These are phyloP conservation scores for Saccharomycopsis vini DNA, from an alignment of 805 yeast species.

Conservation along the genomic window DNA sequence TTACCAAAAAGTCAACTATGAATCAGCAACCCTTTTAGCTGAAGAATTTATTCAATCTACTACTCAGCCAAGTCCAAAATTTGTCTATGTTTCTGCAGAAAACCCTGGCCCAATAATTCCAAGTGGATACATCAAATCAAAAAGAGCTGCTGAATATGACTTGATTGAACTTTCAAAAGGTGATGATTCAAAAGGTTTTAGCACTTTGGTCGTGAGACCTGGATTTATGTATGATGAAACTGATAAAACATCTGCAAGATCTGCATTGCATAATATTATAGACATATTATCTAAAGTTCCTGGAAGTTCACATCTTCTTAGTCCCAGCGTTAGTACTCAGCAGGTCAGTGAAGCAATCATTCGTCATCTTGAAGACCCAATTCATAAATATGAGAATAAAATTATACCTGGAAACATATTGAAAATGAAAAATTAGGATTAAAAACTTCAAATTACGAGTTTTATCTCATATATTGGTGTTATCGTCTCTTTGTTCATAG, in stretches of 20 bases:
- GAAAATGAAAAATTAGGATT: too few species aligned
- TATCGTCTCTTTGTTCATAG: too few species aligned
- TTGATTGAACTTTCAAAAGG: constrained; percentile 21
- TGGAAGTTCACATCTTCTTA: constrained; percentile 37
- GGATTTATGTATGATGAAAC: constrained; percentile 70
- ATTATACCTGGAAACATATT: too few species aligned
- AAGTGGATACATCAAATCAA: constrained; percentile 61
- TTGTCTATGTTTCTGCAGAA: constrained; percentile 80
- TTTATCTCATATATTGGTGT: too few species aligned
- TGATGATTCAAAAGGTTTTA: constrained; percentile 36
- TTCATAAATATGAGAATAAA: too few species aligned
- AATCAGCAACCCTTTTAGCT: constrained; percentile 7
- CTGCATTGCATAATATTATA: neutral
- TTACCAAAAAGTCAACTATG: constrained; percentile 21
- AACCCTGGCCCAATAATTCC: constrained; percentile 56
- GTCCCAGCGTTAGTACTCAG: constrained; percentile 62
- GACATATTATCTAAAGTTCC: constrained; percentile 28
- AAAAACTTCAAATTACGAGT: too few species aligned
- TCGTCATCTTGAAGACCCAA: too few species aligned
- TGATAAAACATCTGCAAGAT: constrained; percentile 22
- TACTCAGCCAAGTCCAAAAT: constrained; percentile 30
- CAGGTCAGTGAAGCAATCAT: constrained; percentile 41
- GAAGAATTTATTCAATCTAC: constrained; percentile 17
- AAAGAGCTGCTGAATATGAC: constrained; percentile 67
- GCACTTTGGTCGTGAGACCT: constrained; percentile 65